These are phyloP conservation scores for Haplographium delicatum DNA, from an alignment of 495 filamentous ascomycete species.

Conservation along the genomic window DNA sequence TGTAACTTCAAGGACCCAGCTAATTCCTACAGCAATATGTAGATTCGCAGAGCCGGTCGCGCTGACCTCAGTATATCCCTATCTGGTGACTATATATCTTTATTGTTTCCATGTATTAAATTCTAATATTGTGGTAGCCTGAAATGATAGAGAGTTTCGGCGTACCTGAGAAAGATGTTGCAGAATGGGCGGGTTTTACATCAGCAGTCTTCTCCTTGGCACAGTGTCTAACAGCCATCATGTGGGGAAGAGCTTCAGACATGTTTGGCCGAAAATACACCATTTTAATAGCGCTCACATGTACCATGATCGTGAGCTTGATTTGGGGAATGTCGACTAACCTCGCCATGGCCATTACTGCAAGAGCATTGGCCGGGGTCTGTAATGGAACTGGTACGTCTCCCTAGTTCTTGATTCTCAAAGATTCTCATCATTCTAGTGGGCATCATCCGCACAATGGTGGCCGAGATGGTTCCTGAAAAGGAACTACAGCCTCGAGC, in stretches of 20 bases:
- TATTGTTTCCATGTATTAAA: background rate
- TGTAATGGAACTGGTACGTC: conserved; percentile 58
- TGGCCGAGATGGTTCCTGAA: conserved; percentile 73
- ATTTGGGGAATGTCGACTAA: conserved; percentile 74
- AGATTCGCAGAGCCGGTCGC: conserved; percentile 85
- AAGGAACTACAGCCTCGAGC: conserved; percentile 76
- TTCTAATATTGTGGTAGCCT: conserved; percentile 45
- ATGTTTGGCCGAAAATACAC: conserved; percentile 66
- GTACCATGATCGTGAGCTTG: conserved; percentile 67
- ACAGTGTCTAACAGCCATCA: conserved; percentile 67
- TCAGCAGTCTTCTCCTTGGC: conserved; percentile 67
- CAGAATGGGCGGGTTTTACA: conserved; percentile 69
- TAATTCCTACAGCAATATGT: conserved; percentile 42
- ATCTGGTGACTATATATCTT: conserved; percentile 42
- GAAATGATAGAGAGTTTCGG: conserved; percentile 83
- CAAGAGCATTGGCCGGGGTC: conserved; percentile 62
- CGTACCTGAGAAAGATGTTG: conserved; percentile 65
- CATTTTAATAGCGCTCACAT: conserved; percentile 63
- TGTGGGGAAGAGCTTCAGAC: conserved; percentile 78
- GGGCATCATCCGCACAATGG: conserved; percentile 64
- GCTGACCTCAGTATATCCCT: conserved; percentile 81
- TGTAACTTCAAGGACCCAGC: background rate
- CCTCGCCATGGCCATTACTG: conserved; percentile 63
- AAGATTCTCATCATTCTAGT: conserved; percentile 30
- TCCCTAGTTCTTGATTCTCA: background rate